Evolutionary conservation across 1,139 yeast species (phyloP).

Genomic region (Sugiyamaella paludigena): DNA sequence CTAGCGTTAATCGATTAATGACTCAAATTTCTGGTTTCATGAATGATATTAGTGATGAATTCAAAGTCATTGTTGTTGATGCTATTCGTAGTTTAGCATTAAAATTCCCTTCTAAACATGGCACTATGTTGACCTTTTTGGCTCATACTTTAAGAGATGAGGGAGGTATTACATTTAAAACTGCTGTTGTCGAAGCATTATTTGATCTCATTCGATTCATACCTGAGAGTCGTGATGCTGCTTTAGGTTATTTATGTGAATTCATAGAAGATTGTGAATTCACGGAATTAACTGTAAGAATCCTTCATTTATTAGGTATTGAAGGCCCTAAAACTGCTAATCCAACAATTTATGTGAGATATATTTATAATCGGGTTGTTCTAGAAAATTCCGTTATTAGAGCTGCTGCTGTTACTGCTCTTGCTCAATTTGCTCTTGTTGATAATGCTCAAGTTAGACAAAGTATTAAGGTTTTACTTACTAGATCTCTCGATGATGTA

Average conservation of each 20-base stretch:
- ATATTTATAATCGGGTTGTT: slow-evolving; percentile 93
- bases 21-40: slow-evolving; percentile 83
- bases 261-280: slow-evolving; percentile 98
- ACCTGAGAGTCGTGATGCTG: slow-evolving; percentile 81
- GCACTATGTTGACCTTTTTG: slow-evolving; percentile 75
- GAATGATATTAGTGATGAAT: slow-evolving; percentile 94
- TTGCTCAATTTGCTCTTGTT: slow-evolving; percentile 84
- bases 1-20: slow-evolving; percentile 85
- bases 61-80: slow-evolving; percentile 89
- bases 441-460: slow-evolving; percentile 65
- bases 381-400: slow-evolving; percentile 92
- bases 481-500: slow-evolving; percentile 80
- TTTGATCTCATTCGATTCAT: slow-evolving; percentile 86
- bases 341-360: slow-evolving; percentile 91
- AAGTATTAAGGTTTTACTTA: slow-evolving; percentile 71
- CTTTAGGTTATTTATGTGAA: slow-evolving; percentile 88
- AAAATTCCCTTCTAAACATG: slow-evolving; percentile 90
- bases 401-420: slow-evolving; percentile 91
- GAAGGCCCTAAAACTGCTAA: slow-evolving; percentile 88
- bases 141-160: slow-evolving; percentile 86
- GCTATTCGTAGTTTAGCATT: slow-evolving; percentile 89
- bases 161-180: slow-evolving; percentile 79
- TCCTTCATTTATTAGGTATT: slow-evolving; percentile 85
- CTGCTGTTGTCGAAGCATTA: slow-evolving; percentile 85
- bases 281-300: slow-evolving; percentile 88